Percentiles rank a stretch among this genome's conserved stretches.
phyloP scores from a whole-genome alignment of 2,329 filamentous ascomycete species.

The Diaporthe aspalathi region DNA sequence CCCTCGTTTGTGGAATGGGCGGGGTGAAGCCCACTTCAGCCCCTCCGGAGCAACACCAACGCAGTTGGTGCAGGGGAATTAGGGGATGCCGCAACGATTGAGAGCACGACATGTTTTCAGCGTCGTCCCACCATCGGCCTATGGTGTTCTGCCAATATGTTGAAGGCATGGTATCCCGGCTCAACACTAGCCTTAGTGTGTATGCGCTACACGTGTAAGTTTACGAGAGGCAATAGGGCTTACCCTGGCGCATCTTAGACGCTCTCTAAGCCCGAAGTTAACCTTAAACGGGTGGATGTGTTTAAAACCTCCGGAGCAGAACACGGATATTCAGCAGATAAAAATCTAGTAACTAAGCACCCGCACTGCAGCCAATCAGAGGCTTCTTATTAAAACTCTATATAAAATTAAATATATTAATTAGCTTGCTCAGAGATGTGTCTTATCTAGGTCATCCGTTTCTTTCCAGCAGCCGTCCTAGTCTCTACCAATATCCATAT shows the following conservation, averaged over 20 bases:
- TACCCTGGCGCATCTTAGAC: neutral
- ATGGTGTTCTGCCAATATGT: neutral
- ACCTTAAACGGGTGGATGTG: no score
- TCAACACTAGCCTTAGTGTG: neutral
- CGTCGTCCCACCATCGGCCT: neutral
- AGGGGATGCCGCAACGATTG: neutral
- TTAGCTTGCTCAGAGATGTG: no score
- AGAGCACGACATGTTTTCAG: neutral
- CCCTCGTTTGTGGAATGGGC: neutral
- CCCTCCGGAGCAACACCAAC: neutral
- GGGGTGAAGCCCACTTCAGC: neutral
- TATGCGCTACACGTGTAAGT: constrained; percentile 16
- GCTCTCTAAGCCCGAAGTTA: neutral
- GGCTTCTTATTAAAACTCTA: no score
- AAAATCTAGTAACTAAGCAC: no score
- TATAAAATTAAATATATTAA: no score
- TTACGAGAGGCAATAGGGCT: neutral
- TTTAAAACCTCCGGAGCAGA: no score
- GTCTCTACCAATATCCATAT: no score
- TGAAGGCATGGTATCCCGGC: neutral
- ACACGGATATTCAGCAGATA: no score
- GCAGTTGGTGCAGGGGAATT: no score
- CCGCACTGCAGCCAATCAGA: no score
- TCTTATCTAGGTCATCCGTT: no score
- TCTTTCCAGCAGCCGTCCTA: no score